Base-by-base conservation (phyloP, 257 asterid species). In the Fraxinus anomala region DNA sequence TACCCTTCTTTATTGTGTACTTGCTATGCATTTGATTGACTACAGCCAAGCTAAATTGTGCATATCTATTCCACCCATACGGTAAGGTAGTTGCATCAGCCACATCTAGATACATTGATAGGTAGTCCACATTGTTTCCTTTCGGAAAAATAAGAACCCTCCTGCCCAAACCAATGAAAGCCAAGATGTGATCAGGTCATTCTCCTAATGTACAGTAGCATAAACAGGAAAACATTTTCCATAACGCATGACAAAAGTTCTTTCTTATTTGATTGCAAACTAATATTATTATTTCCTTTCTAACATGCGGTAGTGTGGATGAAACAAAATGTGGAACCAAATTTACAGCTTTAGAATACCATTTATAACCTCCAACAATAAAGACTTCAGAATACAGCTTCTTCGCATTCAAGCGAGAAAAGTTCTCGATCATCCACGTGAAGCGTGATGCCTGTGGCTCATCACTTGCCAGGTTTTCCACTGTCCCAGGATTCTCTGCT, bases 401-500 rank as follows among this genome's bases (percentile, higher is more conserved):
- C 56, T 13, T 47, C n/a, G 13, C 56, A 47, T 47, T 47, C 56
- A 47, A 47, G 56, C 56, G n/a, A 47, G 56, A 47, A 16, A 47
- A 47, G 56, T 47, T 47, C n/a, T 47, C 56, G 56, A 47, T 14
- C 56, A 47, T 47, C 56, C 56, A 47, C 6, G 56, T 47, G 56
- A 47, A 47, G 7, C 56, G 56, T 47, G 56, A 47, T 14, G 56
- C 56, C 56, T 14, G 56, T 47, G 56, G 56, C n/a, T 47, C 56
- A 47, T 47, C 56, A 47, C 56, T 47, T 14, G 56, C 56, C 56
- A 14, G n/a, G 56, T 47, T 47, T 14, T 47, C 56, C n/a, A 47
- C 56, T 47, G 56, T 47, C 56, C 56, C 56, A 47, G 56, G 56
- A 47, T 87, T 93, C 76, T 92, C 99, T 12, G 83, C 85, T 75